Evolutionary conservation across 805 yeast species (phyloP).

Genomic region (Candida hispaniensis): DNA sequence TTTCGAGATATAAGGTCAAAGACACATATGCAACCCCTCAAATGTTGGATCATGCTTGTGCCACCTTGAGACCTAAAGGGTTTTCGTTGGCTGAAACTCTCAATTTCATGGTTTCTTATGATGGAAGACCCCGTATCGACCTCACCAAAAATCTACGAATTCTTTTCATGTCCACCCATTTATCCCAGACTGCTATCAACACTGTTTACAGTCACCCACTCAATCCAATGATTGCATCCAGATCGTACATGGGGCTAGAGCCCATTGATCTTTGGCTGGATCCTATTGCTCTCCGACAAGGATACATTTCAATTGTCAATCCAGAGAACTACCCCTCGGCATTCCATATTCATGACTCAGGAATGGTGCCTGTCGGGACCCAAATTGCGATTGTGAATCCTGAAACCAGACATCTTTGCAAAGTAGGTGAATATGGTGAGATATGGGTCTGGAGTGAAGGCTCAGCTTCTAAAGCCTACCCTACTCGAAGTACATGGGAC

Average conservation of each 20-base stretch:
- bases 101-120: conserved; percentile 75
- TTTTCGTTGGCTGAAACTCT: conserved; percentile 52
- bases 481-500: conserved; percentile 40
- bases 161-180: conserved; percentile 50
- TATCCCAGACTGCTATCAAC: conserved; percentile 60
- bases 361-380: conserved; percentile 90
- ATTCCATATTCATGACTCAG: conserved; percentile 80
- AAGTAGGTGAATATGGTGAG: conserved; percentile 89
- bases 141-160: conserved; percentile 45
- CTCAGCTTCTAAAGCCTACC: conserved; percentile 51
- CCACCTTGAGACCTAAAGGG: conserved; percentile 48
- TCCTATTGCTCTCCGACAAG: conserved; percentile 81
- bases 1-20: conserved; percentile 69
- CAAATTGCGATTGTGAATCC: conserved; percentile 93
- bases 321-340: conserved; percentile 60
- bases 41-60: conserved; percentile 66
- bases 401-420: conserved; percentile 69
- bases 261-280: conserved; percentile 83
- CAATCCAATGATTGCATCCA: conserved; percentile 72
- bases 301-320: conserved; percentile 68
- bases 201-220: conserved; percentile 67
- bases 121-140: conserved; percentile 58
- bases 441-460: conserved; percentile 94
- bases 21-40: conserved; percentile 79
- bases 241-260: conserved; percentile 81